These are phyloP conservation scores for Dryas alaskensis DNA, from an alignment of 306 rosid genomes.

Conservation along the genomic window DNA sequence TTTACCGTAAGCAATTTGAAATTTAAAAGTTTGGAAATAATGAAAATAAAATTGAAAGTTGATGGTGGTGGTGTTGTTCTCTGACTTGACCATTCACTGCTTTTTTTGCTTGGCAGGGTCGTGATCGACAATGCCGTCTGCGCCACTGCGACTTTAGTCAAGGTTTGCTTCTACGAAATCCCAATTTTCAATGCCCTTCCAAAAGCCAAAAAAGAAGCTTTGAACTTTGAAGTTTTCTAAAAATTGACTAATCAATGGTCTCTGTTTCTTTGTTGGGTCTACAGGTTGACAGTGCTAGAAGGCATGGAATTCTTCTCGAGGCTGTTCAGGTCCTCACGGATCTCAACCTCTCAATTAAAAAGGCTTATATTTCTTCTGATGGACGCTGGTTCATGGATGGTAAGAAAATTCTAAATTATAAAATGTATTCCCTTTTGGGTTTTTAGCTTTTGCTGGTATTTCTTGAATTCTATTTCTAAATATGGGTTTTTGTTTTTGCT, in stretches of 20 bases:
- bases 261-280: conserved; percentile 16
- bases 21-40: not conserved
- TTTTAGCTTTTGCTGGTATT: not conserved
- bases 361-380: conserved; percentile 91
- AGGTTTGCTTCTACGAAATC: conserved; percentile 50
- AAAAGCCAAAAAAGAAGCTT: not conserved
- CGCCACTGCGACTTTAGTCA: conserved; percentile 72
- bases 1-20: not conserved
- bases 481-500: conserved; percentile 1
- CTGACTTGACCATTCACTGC: conserved; percentile 44
- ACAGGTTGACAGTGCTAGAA: conserved; percentile 91
- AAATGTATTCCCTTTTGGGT: not conserved
- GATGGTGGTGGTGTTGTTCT: conserved; percentile 11
- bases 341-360: conserved; percentile 70
- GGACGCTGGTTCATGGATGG: conserved; percentile 99
- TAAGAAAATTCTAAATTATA: conserved; percentile 19
- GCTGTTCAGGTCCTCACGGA: conserved; percentile 90
- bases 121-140: conserved; percentile 89
- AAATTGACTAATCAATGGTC: not conserved
- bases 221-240: conserved; percentile 9
- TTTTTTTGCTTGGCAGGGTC: conserved; percentile 56
- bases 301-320: conserved; percentile 77
- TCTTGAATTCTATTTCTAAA: conserved; percentile 10
- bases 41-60: not conserved
- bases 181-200: not conserved